These are phyloP conservation scores for Neoscytalidium dimidiatum DNA, from an alignment of 2,329 filamentous ascomycete species.

Conservation along the genomic window DNA sequence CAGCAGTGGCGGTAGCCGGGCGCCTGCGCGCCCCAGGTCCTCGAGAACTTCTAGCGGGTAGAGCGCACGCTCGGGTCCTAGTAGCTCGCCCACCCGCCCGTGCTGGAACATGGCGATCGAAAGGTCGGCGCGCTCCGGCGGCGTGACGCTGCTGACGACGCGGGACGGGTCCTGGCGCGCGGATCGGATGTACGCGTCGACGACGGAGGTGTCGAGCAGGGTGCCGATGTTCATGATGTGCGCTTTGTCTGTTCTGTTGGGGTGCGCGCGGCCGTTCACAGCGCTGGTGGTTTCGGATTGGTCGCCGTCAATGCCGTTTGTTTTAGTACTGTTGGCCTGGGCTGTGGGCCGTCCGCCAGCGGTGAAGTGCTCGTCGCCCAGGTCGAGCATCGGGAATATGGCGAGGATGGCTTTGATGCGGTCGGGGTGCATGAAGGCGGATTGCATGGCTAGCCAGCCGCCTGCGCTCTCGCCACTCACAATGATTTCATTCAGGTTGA, in stretches of 20 bases:
- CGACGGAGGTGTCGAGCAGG: constrained; percentile 21
- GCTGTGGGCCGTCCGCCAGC: constrained; percentile 28
- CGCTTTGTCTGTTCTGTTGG: neutral
- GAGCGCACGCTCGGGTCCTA: constrained; percentile 29
- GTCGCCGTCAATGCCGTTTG: neutral
- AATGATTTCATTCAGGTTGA: constrained; percentile 32
- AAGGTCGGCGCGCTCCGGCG: constrained; percentile 26
- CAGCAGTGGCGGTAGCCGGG: constrained; percentile 30
- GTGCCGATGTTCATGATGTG: constrained; percentile 9
- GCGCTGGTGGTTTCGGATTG: neutral
- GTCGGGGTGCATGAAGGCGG: constrained; percentile 5
- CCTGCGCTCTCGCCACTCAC: constrained; percentile 42
- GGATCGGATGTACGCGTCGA: constrained; percentile 28
- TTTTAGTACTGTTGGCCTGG: neutral
- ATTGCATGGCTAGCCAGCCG: constrained; percentile 40
- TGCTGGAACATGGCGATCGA: constrained; percentile 26
- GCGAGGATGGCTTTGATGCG: neutral
- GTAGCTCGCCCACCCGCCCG: constrained; percentile 30
- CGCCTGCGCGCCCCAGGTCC: constrained; percentile 22
- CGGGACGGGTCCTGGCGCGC: constrained; percentile 23
- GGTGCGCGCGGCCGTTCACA: neutral
- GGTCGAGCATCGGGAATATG: constrained; percentile 9
- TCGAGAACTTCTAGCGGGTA: constrained; percentile 32
- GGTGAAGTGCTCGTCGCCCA: constrained; percentile 25
- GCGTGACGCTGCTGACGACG: constrained; percentile 25